A percentile compares a stretch with the other conserved stretches of the same genome.
Evolutionary conservation across 2,329 filamentous ascomycete species (phyloP).

Genomic region (Calonectria montana): DNA sequence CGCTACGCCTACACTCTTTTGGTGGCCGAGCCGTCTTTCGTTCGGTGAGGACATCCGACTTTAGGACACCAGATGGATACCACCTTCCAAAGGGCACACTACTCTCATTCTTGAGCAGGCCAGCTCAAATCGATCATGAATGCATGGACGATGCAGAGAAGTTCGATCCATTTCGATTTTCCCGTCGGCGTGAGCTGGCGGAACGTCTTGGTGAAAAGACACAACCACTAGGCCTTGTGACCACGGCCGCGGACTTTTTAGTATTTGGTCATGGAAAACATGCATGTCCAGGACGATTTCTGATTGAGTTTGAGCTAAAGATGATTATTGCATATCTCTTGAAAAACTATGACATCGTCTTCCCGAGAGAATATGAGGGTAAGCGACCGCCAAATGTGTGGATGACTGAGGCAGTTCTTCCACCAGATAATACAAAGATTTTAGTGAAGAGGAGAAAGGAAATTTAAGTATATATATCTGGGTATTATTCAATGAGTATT

Average conservation of each 20-base stretch:
- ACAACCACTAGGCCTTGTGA: conserved; percentile 25
- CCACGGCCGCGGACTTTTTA: conserved; percentile 39
- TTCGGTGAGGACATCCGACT: conserved; percentile 40
- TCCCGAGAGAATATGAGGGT: conserved; percentile 33
- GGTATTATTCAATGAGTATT: no score
- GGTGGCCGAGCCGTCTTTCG: conserved; percentile 43
- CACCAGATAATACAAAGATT: conserved; percentile 30
- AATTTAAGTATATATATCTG: no score
- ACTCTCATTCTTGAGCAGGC: conserved; percentile 47
- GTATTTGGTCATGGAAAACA: conserved; percentile 51
- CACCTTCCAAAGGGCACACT: conserved; percentile 47
- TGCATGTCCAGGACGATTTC: conserved; percentile 46
- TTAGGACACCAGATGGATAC: conserved; percentile 47
- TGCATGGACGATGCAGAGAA: conserved; percentile 48
- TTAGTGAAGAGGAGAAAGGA: conserved; percentile 30
- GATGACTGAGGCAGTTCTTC: conserved; percentile 34
- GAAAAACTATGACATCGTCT: conserved; percentile 34
- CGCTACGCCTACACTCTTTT: conserved; percentile 52
- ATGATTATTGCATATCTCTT: conserved; percentile 42
- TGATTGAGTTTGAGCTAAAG: conserved; percentile 47
- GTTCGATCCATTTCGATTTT: conserved; percentile 57
- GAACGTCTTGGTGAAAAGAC: conserved; percentile 22
- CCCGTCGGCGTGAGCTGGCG: conserved; percentile 47
- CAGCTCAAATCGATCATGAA: conserved; percentile 45
- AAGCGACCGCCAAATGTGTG: conserved; percentile 34